Evolutionary conservation across 805 yeast genomes (phyloP).

Genomic region (Allodekkera sacchari): DNA sequence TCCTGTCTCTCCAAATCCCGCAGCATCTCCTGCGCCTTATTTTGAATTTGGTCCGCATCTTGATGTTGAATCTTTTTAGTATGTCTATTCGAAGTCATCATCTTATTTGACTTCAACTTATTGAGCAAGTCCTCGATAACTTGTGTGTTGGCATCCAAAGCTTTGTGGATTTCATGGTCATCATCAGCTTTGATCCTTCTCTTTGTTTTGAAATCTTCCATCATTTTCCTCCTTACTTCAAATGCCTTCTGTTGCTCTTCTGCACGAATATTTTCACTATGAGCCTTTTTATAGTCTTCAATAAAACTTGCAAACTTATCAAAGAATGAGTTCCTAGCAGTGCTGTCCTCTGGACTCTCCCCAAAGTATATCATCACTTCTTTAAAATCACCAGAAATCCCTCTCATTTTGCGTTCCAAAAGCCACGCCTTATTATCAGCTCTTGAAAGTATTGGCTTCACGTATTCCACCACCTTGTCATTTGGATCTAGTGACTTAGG

Average conservation of each 20-base stretch:
- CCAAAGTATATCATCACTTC: constrained; percentile 64
- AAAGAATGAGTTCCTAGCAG: constrained; percentile 53
- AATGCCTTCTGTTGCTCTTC: constrained; percentile 64
- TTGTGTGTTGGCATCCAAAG: constrained; percentile 4
- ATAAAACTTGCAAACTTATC: constrained; percentile 53
- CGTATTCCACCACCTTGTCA: constrained; percentile 49
- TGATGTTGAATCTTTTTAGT: constrained; percentile 5
- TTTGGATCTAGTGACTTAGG: constrained; percentile 54
- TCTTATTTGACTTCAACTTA: constrained; percentile 12
- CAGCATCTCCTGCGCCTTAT: constrained; percentile 17
- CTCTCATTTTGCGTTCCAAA: constrained; percentile 40
- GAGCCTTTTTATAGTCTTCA: constrained; percentile 54
- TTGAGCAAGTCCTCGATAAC: constrained; percentile 18
- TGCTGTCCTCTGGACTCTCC: constrained; percentile 48
- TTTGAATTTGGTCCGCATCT: constrained; percentile 11
- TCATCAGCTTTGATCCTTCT: constrained; percentile 4
- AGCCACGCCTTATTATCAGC: constrained; percentile 37
- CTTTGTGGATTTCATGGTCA: constrained; percentile 2
- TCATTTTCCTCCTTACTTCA: constrained; percentile 51
- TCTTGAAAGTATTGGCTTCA: constrained; percentile 28
- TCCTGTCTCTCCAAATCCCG: constrained; percentile 7
- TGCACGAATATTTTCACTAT: constrained; percentile 51
- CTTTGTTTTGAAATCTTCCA: constrained; percentile 30
- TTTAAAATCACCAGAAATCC: constrained; percentile 44
- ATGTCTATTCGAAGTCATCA: constrained; percentile 1